These are phyloP conservation scores for Luffa aegyptiaca DNA, from an alignment of 306 rosid genomes.

Conservation along the genomic window DNA sequence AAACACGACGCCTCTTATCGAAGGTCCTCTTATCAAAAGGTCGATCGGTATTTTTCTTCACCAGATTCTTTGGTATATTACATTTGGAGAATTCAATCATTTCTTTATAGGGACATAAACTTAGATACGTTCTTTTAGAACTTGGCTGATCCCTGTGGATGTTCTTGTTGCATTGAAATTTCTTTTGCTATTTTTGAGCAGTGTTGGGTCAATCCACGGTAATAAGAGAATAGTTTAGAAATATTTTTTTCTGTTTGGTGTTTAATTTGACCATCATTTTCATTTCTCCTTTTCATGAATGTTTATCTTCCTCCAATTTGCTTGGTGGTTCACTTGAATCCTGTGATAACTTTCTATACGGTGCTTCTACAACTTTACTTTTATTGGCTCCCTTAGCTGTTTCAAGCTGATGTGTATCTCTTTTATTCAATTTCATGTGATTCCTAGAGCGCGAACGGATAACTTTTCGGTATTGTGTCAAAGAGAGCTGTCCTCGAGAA, in stretches of 20 bases:
- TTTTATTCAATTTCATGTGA: not conserved
- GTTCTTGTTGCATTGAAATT: not conserved
- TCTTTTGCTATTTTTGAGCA: not conserved
- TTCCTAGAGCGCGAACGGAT: not conserved
- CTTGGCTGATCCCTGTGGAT: not conserved
- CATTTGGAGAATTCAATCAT: not conserved
- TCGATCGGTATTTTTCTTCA: not conserved
- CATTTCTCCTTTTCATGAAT: not conserved
- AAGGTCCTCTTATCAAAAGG: not conserved
- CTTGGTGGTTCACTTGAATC: slow-evolving; percentile 5
- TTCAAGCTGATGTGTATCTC: not conserved
- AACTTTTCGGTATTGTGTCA: not conserved
- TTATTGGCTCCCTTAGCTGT: not conserved
- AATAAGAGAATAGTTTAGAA: not conserved
- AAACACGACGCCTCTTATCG: not conserved
- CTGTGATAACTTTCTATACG: not conserved
- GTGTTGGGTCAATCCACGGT: not conserved
- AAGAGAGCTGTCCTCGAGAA: not conserved
- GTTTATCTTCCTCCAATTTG: not conserved
- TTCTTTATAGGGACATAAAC: not conserved
- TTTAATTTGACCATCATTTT: slow-evolving; percentile 4
- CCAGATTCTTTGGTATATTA: not conserved
- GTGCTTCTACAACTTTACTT: not conserved
- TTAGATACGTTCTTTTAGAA: not conserved
- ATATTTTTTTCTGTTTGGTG: not conserved